phyloP scores from a whole-genome alignment of 768 basidiomycete species.

The Suillus subaureus region DNA sequence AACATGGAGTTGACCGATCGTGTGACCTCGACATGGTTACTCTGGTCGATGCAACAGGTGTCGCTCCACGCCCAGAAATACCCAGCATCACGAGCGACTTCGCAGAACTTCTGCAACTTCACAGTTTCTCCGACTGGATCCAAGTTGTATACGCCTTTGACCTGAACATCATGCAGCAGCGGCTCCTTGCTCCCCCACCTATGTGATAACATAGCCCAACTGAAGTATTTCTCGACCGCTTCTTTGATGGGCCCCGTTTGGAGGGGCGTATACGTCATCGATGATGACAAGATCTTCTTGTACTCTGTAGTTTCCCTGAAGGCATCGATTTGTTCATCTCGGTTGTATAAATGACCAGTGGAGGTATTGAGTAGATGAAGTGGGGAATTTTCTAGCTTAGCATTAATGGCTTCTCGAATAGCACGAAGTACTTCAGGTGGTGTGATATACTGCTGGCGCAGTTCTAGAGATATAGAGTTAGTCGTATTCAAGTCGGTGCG shows the following conservation, averaged over 20 bases:
- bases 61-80: constrained; percentile 32
- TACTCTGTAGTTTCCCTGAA: neutral
- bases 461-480: neutral
- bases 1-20: constrained; percentile 35
- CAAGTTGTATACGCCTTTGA: constrained; percentile 20
- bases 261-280: neutral
- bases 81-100: constrained; percentile 20
- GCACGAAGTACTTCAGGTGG: neutral
- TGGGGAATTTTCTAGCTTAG: neutral
- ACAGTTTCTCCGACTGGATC: constrained; percentile 12
- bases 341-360: neutral
- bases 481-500: neutral
- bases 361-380: neutral
- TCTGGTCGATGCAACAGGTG: constrained; percentile 32
- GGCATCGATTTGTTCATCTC: neutral
- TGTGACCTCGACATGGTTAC: constrained; percentile 29
- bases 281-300: neutral
- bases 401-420: neutral
- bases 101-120: constrained; percentile 24
- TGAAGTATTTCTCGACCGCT: constrained; percentile 17
- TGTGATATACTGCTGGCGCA: neutral
- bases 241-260: neutral
- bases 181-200: constrained; percentile 24
- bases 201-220: constrained; percentile 29
- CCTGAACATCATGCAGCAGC: constrained; percentile 19